These are phyloP conservation scores for Solioccasus polychromus DNA, from an alignment of 768 basidiomycete genomes.

Conservation along the genomic window DNA sequence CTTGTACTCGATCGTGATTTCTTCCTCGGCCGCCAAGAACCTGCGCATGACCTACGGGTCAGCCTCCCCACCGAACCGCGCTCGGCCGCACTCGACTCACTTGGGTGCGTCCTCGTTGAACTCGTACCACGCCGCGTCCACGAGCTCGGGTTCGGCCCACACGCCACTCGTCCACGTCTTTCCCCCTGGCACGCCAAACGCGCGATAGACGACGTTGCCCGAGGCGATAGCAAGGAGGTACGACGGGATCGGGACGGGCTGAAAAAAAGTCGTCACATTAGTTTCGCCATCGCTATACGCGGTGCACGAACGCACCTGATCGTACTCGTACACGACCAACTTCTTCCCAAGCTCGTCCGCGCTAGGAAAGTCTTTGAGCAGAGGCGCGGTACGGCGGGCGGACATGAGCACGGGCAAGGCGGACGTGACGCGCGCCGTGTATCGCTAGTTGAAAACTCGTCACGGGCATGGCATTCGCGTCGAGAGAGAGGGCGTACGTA, in stretches of 20 bases:
- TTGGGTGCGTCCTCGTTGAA: constrained; percentile 82
- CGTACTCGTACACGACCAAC: constrained; percentile 66
- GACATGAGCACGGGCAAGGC: constrained; percentile 82
- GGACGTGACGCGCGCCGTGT: constrained; percentile 69
- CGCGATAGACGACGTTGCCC: constrained; percentile 73
- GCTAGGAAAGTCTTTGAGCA: constrained; percentile 62
- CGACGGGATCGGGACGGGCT: constrained; percentile 80
- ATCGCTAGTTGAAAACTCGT: constrained; percentile 49
- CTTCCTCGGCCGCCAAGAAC: constrained; percentile 70
- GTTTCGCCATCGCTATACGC: neutral
- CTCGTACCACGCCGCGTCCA: constrained; percentile 82
- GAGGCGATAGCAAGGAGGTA: constrained; percentile 89
- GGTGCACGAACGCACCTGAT: constrained; percentile 54
- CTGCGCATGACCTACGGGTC: constrained; percentile 44
- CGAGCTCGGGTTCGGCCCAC: constrained; percentile 85
- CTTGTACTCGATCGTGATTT: constrained; percentile 66
- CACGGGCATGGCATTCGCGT: neutral
- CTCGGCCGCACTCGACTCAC: constrained; percentile 37
- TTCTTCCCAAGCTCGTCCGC: constrained; percentile 71
- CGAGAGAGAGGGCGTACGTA: constrained; percentile 31
- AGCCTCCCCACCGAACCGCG: too few relatives aligned
- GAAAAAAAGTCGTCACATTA: neutral
- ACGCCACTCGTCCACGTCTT: constrained; percentile 79
- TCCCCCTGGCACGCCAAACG: constrained; percentile 57
- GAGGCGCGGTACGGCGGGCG: constrained; percentile 77